Conservation (phyloP, 148 eudicot genomes). For the Chenopodium berlandieri region DNA sequence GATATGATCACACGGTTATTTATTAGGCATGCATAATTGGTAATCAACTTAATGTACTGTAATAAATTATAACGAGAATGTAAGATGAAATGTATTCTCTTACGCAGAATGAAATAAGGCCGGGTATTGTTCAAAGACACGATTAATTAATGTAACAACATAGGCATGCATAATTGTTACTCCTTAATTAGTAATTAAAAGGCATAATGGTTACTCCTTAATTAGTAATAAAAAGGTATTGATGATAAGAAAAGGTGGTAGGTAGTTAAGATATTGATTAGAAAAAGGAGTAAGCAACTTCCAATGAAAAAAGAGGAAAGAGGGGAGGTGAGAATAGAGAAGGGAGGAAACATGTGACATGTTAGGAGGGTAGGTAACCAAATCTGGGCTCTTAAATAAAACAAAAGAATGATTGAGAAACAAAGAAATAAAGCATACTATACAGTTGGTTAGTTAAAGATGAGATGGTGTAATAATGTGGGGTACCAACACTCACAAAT, state of each 20-base stretch:
- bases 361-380: constrained; percentile 51
- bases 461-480: background rate
- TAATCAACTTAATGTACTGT: too few relatives aligned
- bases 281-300: background rate
- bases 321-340: background rate
- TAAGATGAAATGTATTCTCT: too few relatives aligned
- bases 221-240: too few relatives aligned
- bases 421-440: background rate
- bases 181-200: too few relatives aligned
- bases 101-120: too few relatives aligned
- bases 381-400: constrained; percentile 24
- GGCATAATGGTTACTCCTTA: background rate
- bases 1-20: too few relatives aligned
- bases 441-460: constrained; percentile 10
- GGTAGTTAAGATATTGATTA: too few relatives aligned
- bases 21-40: background rate
- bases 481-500: background rate
- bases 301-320: background rate
- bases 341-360: constrained; percentile 45
- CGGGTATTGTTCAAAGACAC: too few relatives aligned
- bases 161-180: background rate
- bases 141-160: too few relatives aligned
- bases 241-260: background rate
- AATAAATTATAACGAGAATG: too few relatives aligned
- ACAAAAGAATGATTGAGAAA: constrained; percentile 5